Evolutionary conservation across 2,329 filamentous ascomycete genomes (phyloP).

Genomic region (Dendrostoma leiphaemia): DNA sequence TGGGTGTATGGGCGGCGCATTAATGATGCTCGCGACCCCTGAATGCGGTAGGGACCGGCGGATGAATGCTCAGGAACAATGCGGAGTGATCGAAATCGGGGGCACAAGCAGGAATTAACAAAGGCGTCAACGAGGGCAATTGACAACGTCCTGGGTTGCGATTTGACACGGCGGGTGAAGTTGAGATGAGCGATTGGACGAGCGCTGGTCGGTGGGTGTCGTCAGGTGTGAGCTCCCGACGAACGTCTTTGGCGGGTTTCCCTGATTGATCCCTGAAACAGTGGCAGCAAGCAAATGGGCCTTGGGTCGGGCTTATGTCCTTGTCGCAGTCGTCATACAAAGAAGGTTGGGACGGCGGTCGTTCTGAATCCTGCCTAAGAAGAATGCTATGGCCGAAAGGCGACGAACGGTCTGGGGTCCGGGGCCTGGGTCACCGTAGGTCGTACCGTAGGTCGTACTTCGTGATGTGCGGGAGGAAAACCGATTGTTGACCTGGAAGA

Average conservation of each 20-base stretch:
- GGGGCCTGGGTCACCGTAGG: not conserved
- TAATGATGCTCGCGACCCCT: constrained; percentile 11
- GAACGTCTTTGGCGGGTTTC: constrained; percentile 4
- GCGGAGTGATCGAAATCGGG: not conserved
- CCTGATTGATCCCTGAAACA: constrained; percentile 9
- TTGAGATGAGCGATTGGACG: constrained; percentile 1
- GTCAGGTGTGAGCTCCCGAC: not conserved
- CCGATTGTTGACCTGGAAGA: not conserved
- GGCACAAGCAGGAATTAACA: not conserved
- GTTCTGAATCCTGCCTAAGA: not conserved
- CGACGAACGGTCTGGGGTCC: too few relatives aligned
- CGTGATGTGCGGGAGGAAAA: not conserved
- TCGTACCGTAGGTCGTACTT: not conserved
- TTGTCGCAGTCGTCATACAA: constrained; percentile 16
- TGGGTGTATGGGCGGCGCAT: constrained; percentile 6
- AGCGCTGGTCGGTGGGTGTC: not conserved
- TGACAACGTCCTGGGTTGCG: not conserved
- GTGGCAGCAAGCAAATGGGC: constrained; percentile 2
- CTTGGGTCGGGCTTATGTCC: constrained; percentile 7
- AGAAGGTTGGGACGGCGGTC: constrained; percentile 1
- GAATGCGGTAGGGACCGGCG: not conserved
- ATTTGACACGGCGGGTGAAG: not conserved
- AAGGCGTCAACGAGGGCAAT: not conserved
- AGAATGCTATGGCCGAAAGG: too few relatives aligned
- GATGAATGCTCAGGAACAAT: constrained; percentile 6